A percentile compares a stretch with the other conserved stretches of the same genome.
These are phyloP conservation scores for Botrytis elliptica DNA, from an alignment of 2,329 filamentous ascomycete species.

Conservation along the genomic window DNA sequence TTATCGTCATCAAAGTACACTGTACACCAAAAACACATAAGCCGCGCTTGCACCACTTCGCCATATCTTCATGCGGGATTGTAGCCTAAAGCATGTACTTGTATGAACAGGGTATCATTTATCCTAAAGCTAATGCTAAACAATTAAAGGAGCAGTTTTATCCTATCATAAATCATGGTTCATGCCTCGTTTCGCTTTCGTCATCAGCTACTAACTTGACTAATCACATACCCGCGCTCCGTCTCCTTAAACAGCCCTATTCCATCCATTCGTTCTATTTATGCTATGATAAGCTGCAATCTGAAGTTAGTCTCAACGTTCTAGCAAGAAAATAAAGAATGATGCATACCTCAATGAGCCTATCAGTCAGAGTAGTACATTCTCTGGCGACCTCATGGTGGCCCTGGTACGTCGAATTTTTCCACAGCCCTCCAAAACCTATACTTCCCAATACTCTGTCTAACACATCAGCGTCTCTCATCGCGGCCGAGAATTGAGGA, in stretches of 20 bases:
- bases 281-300: slow-evolving; percentile 27
- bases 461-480: slow-evolving; percentile 50
- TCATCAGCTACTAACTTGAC: not conserved
- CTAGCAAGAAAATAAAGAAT: not conserved
- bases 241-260: not conserved
- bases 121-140: slow-evolving; percentile 17
- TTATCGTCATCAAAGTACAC: not conserved
- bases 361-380: slow-evolving; percentile 36
- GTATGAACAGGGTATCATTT: slow-evolving; percentile 20
- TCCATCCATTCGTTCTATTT: not conserved
- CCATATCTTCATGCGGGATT: not conserved
- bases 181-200: slow-evolving; percentile 11
- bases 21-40: not conserved
- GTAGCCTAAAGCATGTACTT: not conserved
- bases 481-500: slow-evolving; percentile 49
- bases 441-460: slow-evolving; percentile 56
- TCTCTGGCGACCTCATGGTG: slow-evolving; percentile 38
- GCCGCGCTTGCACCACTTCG: not conserved
- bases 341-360: slow-evolving; percentile 36
- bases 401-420: slow-evolving; percentile 40
- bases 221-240: not conserved
- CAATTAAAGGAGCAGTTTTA: slow-evolving; percentile 1
- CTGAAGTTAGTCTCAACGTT: not conserved
- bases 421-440: slow-evolving; percentile 64
- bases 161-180: slow-evolving; percentile 17